A percentile compares a stretch with the other conserved stretches of the same genome.
These are phyloP conservation scores for Chimonanthus salicifolius DNA, from an alignment of 164 flowering plant genomes.

Conservation along the genomic window DNA sequence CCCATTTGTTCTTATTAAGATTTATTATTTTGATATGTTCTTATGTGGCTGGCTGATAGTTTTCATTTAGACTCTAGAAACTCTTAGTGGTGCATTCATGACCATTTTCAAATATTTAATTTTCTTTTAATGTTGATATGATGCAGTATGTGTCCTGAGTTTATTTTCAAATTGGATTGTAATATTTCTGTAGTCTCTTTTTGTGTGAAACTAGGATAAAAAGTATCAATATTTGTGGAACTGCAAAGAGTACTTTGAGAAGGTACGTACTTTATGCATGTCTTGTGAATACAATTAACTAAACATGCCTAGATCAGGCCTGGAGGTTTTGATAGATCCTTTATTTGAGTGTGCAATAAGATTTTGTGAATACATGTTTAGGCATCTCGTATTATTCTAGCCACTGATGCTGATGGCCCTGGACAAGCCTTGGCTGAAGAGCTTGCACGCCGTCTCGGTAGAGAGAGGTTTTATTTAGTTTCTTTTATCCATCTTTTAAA, in stretches of 20 bases:
- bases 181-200: constrained; percentile 10
- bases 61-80: background rate
- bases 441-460: constrained; percentile 94
- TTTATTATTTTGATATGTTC: background rate
- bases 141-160: background rate
- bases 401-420: constrained; percentile 83
- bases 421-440: constrained; percentile 95
- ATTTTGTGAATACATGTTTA: constrained; percentile 13
- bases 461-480: constrained; percentile 59
- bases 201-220: constrained; percentile 65
- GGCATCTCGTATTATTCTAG: constrained; percentile 87
- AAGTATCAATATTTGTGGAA: constrained; percentile 88
- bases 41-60: background rate
- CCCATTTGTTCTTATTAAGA: background rate
- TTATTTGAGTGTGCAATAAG: background rate
- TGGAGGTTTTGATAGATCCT: constrained; percentile 1
- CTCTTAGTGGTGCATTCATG: background rate
- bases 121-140: background rate
- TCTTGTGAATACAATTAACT: background rate
- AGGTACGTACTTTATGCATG: constrained; percentile 36
- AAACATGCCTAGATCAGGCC: background rate
- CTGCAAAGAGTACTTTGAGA: constrained; percentile 69
- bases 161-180: background rate
- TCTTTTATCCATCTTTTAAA: background rate
- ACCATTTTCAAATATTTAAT: background rate